Conservation (phyloP, 1,139 yeast genomes). For the Hyphopichia burtonii region DNA sequence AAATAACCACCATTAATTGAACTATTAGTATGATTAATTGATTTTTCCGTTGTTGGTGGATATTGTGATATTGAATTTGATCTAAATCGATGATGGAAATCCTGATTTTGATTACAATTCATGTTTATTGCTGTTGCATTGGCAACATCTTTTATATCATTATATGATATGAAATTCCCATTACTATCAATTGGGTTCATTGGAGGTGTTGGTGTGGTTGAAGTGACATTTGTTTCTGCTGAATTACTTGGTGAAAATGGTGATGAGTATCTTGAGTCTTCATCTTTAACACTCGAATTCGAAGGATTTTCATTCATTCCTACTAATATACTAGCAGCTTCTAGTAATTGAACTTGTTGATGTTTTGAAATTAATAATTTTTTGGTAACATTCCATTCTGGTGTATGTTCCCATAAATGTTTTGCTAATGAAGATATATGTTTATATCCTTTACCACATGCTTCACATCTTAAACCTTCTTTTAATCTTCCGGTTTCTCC, state of each 20-base stretch:
- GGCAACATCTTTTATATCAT: slow-evolving; percentile 2
- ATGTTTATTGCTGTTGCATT: slow-evolving; percentile 4
- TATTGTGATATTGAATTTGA: slow-evolving; percentile 17
- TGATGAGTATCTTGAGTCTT: slow-evolving; percentile 10
- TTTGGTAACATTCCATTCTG: slow-evolving; percentile 87
- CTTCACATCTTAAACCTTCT: slow-evolving; percentile 82
- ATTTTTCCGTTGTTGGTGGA: slow-evolving; percentile 13
- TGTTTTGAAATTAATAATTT: slow-evolving; percentile 81
- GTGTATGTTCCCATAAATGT: slow-evolving; percentile 80
- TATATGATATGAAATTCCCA: slow-evolving; percentile 1
- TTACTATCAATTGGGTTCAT: slow-evolving; percentile 2
- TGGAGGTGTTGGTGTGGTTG: slow-evolving; percentile 10
- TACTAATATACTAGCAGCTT: slow-evolving; percentile 84
- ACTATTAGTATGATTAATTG: background rate
- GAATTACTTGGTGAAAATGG: slow-evolving; percentile 12
- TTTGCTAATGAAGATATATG: slow-evolving; percentile 79
- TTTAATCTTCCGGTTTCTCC: slow-evolving; percentile 83
- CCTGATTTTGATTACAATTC: background rate
- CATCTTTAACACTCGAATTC: slow-evolving; percentile 8
- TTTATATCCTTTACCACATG: slow-evolving; percentile 87
- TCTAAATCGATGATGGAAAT: slow-evolving; percentile 8
- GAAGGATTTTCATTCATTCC: slow-evolving; percentile 62
- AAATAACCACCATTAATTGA: slow-evolving; percentile 12
- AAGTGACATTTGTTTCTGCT: slow-evolving; percentile 9
- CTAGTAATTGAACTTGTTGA: slow-evolving; percentile 84